A percentile compares a stretch with the other conserved stretches of the same genome.
phyloP scores from a whole-genome alignment of 2,329 filamentous ascomycete species.

The Diaporthe aspalathi region DNA sequence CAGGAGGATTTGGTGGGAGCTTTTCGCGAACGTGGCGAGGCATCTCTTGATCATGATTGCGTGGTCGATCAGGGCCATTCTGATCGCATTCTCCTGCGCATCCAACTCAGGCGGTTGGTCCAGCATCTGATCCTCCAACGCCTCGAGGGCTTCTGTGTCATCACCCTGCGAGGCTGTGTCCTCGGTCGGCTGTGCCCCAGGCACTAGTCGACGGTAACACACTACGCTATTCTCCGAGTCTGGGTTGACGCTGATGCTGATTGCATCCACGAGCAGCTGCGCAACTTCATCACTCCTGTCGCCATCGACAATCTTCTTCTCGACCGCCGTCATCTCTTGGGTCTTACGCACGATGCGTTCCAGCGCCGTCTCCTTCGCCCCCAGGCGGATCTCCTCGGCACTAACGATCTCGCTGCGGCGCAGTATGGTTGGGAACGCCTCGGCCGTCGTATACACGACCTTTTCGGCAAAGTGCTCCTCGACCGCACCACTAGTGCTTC shows the following conservation, averaged over 20 bases:
- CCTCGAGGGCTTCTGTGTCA: slow-evolving; percentile 53
- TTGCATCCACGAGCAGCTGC: slow-evolving; percentile 77
- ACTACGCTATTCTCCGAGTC: slow-evolving; percentile 81
- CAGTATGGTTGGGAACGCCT: slow-evolving; percentile 91
- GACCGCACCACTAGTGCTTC: slow-evolving; percentile 75
- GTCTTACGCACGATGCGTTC: slow-evolving; percentile 93
- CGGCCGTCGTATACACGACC: slow-evolving; percentile 82
- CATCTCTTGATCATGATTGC: slow-evolving; percentile 88
- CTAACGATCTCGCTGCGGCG: slow-evolving; percentile 86
- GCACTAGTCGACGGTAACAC: slow-evolving; percentile 80
- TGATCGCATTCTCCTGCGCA: slow-evolving; percentile 80
- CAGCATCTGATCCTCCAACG: slow-evolving; percentile 57
- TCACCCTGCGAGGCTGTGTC: slow-evolving; percentile 56
- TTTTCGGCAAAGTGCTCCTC: slow-evolving; percentile 85
- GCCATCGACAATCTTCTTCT: slow-evolving; percentile 78
- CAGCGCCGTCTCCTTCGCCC: slow-evolving; percentile 85
- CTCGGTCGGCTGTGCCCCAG: slow-evolving; percentile 52
- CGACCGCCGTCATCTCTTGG: slow-evolving; percentile 80
- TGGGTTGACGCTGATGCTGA: slow-evolving; percentile 81
- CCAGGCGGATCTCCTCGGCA: slow-evolving; percentile 73
- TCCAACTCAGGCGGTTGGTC: slow-evolving; percentile 62
- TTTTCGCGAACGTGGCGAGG: slow-evolving; percentile 75
- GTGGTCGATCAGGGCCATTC: slow-evolving; percentile 88
- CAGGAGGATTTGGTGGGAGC: slow-evolving; percentile 68
- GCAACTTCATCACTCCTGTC: slow-evolving; percentile 72